Evolutionary conservation across 257 asterid genomes (phyloP), one percentile per base, ranked within the genome.

Genomic region (Salvia rosmarinus): DNA sequence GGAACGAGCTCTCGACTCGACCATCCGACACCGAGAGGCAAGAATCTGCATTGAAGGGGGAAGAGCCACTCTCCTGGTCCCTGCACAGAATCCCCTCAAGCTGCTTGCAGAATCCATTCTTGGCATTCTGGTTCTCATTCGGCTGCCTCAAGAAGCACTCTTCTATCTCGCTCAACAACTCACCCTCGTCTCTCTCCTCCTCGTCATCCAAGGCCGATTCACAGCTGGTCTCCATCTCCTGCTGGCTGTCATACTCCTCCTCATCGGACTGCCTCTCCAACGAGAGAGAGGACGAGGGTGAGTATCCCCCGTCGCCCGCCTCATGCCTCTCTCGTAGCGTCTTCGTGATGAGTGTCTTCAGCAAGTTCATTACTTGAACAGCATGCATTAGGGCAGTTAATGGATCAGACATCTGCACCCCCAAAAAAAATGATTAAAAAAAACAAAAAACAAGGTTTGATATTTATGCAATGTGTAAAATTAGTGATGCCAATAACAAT

Each of bases 331-430:
- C 98, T 34, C 94, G 81, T 35, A 89, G 72, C 6, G 94, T 86
- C 70, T 78, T 91, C 67, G 78, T 82, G 78, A 95, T 95, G 67
- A 95, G 87, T 44, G 92, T 87, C 81, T 95, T 95, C 70, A 95
- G 77, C 77, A 95, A 80, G 87, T 95, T 95, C 99, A 95, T 91
- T 63, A 95, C 98, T 89, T 95, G 99, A 28, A 91, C 98, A 0
- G 99, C 98, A 3, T 95, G 99, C 98, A 95, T 95, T 12, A 95
- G 90, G 59, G 99, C 98, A 7, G 98, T 91, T 77, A 95, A 77
- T 8, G 97, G 99, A 85, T 95, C 97, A 8, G 98, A 85, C 99
- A 95, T 91, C 99, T 95, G 77, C 60, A 65, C n/a, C n/a, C n/a
- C n/a, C n/a, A n/a, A n/a, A n/a, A n/a, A n/a, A n/a, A n/a, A n/a